These are phyloP conservation scores for Deuterostichococcus epilithicus DNA, from an alignment of 139 green algal genomes.

Conservation along the genomic window DNA sequence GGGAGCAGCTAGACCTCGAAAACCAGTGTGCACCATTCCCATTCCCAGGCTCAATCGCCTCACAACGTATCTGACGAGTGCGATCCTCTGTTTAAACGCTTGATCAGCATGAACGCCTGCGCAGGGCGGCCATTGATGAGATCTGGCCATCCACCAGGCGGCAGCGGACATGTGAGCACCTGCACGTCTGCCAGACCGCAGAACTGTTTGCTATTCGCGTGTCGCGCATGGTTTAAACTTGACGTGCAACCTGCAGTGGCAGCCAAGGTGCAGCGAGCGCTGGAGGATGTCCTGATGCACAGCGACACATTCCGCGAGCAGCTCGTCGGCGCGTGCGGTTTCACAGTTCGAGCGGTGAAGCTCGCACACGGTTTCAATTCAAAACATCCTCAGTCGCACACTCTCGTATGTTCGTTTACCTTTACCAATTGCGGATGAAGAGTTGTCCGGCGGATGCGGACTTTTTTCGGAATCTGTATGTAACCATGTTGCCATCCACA, in stretches of 20 bases:
- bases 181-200: too few species aligned
- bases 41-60: too few species aligned
- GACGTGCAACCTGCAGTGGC: slow-evolving; percentile 2
- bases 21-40: not conserved
- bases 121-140: not conserved
- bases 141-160: not conserved
- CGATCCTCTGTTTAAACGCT: too few species aligned
- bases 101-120: too few species aligned
- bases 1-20: not conserved
- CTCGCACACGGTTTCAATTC: too few species aligned
- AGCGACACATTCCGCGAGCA: not conserved
- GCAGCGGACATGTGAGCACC: not conserved
- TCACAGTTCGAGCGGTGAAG: slow-evolving; percentile 13
- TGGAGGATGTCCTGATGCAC: slow-evolving; percentile 5
- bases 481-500: too few species aligned
- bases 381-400: too few species aligned
- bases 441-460: too few species aligned
- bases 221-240: not conserved
- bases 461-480: too few species aligned
- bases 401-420: not conserved
- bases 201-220: not conserved
- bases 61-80: too few species aligned
- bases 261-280: not conserved
- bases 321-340: slow-evolving; percentile 5
- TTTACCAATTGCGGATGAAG: too few species aligned